Evolutionary conservation across 805 yeast genomes (phyloP), one percentile per base, ranked within the genome.

Genomic region (Suhomyces tanzawaensis): DNA sequence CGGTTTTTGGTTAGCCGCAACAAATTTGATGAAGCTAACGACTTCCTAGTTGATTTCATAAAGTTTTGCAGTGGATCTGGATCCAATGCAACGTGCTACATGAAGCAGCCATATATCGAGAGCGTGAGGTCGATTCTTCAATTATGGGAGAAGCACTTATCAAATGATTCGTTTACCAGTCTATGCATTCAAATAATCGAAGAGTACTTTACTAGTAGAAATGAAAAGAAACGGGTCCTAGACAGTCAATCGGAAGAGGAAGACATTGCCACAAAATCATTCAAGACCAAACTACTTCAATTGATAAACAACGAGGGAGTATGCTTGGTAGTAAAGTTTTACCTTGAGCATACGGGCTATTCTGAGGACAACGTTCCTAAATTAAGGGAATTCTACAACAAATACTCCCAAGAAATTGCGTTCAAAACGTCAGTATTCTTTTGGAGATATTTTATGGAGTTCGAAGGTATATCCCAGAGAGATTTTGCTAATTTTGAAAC

Each of bases 381-480:
- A 19, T 41, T 54, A 12, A 46, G 69, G 18, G 41, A 41, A n/a
- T 56, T 66, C 31, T 67, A 58, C 49, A 63, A 63, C 43, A 47
- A 42, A 16, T 47, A 50, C 37, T 49, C 57, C 41, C 39, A 40
- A 3, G 55, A 66, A 22, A 45, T 52, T 1, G 50, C 60, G 3
- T 50, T 81, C 11, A 58, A 58, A 30, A 50, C 60, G 4, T 72
- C 79, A 1, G 57, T 58, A 4, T 49, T 67, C 15, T 84, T 80
- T 48, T 83, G 89, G 89, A 52, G 58, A 8, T 69, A 71, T 27
- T 79, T 62, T 42, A 70, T 82, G 43, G 74, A 76, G 32, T 78
- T 74, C 48, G 83, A 81, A 44, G 69, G 60, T 6, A 12, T 66
- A 16, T 37, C 48, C 1, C 64, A 64, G 33, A 58, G 65, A 14